Percentiles rank a stretch among this genome's conserved stretches.
Conservation (phyloP, 2,329 filamentous ascomycete species). For the Zasmidium angulare region DNA sequence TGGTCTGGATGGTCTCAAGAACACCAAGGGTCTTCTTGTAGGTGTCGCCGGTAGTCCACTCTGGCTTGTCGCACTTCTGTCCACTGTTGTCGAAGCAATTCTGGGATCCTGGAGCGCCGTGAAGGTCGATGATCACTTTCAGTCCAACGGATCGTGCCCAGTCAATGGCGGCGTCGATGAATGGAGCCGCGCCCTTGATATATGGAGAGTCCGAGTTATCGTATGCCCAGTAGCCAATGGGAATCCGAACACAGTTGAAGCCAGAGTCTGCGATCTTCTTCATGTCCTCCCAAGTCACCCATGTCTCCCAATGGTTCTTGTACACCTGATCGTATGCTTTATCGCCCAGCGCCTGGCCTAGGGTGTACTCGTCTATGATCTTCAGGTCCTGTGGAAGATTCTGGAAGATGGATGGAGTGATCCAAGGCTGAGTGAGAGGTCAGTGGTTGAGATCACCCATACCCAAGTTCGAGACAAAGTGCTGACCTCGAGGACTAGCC, state of each 20-base stretch:
- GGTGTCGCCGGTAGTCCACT: slow-evolving; percentile 50
- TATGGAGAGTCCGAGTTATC: slow-evolving; percentile 53
- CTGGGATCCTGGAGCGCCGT: slow-evolving; percentile 57
- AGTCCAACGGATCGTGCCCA: slow-evolving; percentile 55
- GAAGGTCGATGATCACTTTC: slow-evolving; percentile 60
- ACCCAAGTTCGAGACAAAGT: neutral
- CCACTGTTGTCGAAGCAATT: slow-evolving; percentile 66
- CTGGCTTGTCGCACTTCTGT: slow-evolving; percentile 42
- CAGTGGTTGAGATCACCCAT: neutral
- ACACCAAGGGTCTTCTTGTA: slow-evolving; percentile 55
- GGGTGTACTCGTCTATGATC: slow-evolving; percentile 53
- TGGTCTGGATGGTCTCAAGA: slow-evolving; percentile 57
- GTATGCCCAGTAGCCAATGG: slow-evolving; percentile 62
- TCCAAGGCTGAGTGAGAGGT: slow-evolving; percentile 42
- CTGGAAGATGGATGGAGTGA: slow-evolving; percentile 59
- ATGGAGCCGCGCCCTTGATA: slow-evolving; percentile 51
- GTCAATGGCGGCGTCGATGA: slow-evolving; percentile 57
- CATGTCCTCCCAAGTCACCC: slow-evolving; percentile 53
- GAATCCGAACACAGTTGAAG: slow-evolving; percentile 60
- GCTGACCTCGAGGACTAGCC: slow-evolving; percentile 46
- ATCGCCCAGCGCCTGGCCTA: slow-evolving; percentile 51
- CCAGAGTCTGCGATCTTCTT: slow-evolving; percentile 56
- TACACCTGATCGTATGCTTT: slow-evolving; percentile 45
- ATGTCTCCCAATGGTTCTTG: slow-evolving; percentile 53
- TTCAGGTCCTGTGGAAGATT: slow-evolving; percentile 20